These are phyloP conservation scores for Saccharomycopsis phalli DNA, from an alignment of 1,139 yeast genomes.

Conservation along the genomic window DNA sequence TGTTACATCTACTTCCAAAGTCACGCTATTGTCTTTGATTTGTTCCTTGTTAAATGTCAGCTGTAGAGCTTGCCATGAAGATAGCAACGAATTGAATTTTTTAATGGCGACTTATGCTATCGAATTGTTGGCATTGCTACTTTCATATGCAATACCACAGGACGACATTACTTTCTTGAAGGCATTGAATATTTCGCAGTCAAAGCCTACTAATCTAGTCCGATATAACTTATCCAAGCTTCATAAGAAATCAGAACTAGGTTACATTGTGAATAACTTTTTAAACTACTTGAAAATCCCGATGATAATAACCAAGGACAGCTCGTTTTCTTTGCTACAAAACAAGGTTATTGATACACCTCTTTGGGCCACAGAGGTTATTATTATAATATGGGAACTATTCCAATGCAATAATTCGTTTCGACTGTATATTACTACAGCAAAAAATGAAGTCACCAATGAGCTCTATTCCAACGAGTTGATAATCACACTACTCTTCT, in stretches of 20 bases:
- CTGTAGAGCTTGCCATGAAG: slow-evolving; percentile 31
- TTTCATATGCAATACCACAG: slow-evolving; percentile 57
- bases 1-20: slow-evolving; percentile 44
- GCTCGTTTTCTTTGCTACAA: slow-evolving; percentile 20
- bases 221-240: slow-evolving; percentile 45
- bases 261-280: slow-evolving; percentile 38
- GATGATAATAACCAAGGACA: slow-evolving; percentile 21
- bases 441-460: slow-evolving; percentile 23
- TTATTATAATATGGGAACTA: slow-evolving; percentile 67
- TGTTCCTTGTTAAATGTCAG: slow-evolving; percentile 62
- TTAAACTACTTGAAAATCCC: slow-evolving; percentile 41
- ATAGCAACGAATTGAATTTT: slow-evolving; percentile 39
- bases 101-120: slow-evolving; percentile 47
- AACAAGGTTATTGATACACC: slow-evolving; percentile 32
- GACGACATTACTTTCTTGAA: slow-evolving; percentile 39
- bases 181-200: slow-evolving; percentile 27
- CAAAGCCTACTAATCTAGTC: slow-evolving; percentile 32
- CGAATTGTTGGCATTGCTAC: slow-evolving; percentile 53
- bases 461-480: slow-evolving; percentile 41
- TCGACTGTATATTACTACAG: slow-evolving; percentile 36
- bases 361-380: slow-evolving; percentile 45
- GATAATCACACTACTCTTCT: slow-evolving; percentile 45
- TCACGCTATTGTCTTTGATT: slow-evolving; percentile 43
- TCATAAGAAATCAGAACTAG: slow-evolving; percentile 45
- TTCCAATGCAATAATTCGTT: slow-evolving; percentile 60